Conservation (phyloP, 164 flowering plant genomes). For the Magnolia sinica region DNA sequence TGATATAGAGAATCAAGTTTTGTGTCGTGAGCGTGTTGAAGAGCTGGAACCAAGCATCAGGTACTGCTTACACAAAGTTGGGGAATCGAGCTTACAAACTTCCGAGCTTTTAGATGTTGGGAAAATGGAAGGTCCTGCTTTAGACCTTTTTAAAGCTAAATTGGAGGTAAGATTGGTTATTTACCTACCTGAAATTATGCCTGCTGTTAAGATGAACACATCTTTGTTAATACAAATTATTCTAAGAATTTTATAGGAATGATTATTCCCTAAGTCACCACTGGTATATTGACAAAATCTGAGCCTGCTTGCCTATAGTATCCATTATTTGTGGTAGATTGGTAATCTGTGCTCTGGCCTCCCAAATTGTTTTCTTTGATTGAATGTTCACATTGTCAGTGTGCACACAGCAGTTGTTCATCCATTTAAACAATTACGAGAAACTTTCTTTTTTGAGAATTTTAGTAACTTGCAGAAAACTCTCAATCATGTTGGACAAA, state of each 20-base stretch:
- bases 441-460: no score
- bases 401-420: neutral
- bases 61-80: slow-evolving; percentile 85
- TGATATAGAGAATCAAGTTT: slow-evolving; percentile 80
- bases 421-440: neutral
- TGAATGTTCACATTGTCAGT: neutral
- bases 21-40: slow-evolving; percentile 93
- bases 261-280: no score
- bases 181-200: neutral
- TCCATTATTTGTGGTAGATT: no score
- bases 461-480: no score
- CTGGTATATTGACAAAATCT: no score
- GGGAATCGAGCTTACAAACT: slow-evolving; percentile 72
- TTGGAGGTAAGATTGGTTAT: slow-evolving; percentile 54
- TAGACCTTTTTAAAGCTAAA: slow-evolving; percentile 88
- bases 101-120: slow-evolving; percentile 81
- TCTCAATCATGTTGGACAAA: no score
- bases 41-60: slow-evolving; percentile 91
- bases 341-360: no score
- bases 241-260: no score
- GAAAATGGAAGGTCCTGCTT: slow-evolving; percentile 94
- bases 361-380: neutral
- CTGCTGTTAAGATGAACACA: no score
- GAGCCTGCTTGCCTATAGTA: no score
- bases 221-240: no score